Evolutionary conservation across 2,329 filamentous ascomycete species (phyloP).

Genomic region (Apiospora kogelbergensis): DNA sequence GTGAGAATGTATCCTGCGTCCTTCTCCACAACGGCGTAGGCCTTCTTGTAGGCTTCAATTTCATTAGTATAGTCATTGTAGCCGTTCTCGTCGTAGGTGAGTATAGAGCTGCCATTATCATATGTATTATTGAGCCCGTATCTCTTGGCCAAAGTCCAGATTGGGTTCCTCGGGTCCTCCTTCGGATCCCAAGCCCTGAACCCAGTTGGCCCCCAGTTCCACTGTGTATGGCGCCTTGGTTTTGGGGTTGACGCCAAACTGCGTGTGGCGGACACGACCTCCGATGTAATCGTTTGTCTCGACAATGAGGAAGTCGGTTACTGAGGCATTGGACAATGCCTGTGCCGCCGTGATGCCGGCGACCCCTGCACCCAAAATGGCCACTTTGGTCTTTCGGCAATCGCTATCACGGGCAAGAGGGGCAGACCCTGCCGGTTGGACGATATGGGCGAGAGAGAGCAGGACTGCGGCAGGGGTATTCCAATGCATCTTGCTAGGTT

Average conservation of each 20-base stretch:
- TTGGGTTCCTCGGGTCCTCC: conserved; percentile 53
- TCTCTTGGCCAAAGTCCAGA: conserved; percentile 63
- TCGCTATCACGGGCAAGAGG: conserved; percentile 3
- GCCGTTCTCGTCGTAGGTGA: conserved; percentile 61
- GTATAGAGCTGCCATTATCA: conserved; percentile 58
- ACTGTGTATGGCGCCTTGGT: conserved; percentile 56
- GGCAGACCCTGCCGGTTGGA: neutral
- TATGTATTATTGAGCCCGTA: conserved; percentile 54
- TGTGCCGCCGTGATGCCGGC: conserved; percentile 65
- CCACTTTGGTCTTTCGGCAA: conserved; percentile 39
- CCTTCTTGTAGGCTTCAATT: conserved; percentile 49
- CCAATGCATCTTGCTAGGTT: neutral
- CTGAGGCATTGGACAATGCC: conserved; percentile 58
- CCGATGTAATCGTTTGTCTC: conserved; percentile 64
- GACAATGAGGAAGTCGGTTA: conserved; percentile 64
- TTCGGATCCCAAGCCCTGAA: conserved; percentile 30
- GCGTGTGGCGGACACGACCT: conserved; percentile 57
- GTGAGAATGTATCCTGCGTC: conserved; percentile 58
- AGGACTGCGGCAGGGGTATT: neutral
- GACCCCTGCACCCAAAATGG: conserved; percentile 56
- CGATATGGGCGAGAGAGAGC: neutral
- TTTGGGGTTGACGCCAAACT: conserved; percentile 48
- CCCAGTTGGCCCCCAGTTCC: conserved; percentile 69
- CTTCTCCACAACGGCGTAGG: conserved; percentile 44
- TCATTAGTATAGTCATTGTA: conserved; percentile 49